Evolutionary conservation across 768 basidiomycete genomes (phyloP).

Genomic region (Auriscalpium microsporum): DNA sequence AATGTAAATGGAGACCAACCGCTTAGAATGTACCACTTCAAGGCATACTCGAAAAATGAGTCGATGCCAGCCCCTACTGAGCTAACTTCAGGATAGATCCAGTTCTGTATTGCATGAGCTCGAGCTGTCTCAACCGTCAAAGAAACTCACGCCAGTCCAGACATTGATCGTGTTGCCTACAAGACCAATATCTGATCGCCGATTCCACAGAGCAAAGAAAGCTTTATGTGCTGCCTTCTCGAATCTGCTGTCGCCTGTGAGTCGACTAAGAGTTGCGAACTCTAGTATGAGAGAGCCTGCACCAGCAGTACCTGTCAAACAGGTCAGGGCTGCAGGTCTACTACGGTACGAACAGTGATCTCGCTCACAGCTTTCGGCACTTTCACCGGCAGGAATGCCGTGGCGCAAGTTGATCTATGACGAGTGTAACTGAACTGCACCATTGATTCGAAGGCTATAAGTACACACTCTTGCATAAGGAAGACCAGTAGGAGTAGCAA

Average conservation of each 20-base stretch:
- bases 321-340: background rate
- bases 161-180: constrained; percentile 86
- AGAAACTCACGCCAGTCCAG: constrained; percentile 60
- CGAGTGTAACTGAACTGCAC: constrained; percentile 1
- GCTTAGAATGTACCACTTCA: constrained; percentile 88
- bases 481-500: constrained; percentile 83
- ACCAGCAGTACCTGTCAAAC: constrained; percentile 68
- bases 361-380: constrained; percentile 72
- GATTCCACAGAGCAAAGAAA: constrained; percentile 91
- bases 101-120: constrained; percentile 35
- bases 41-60: constrained; percentile 90
- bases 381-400: constrained; percentile 71
- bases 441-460: constrained; percentile 1
- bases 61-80: constrained; percentile 93
- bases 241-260: constrained; percentile 85
- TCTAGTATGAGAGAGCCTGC: constrained; percentile 91
- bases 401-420: constrained; percentile 72
- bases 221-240: constrained; percentile 87
- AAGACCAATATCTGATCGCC: constrained; percentile 73
- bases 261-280: constrained; percentile 84
- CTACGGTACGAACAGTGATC: background rate
- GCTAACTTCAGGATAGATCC: constrained; percentile 69
- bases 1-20: constrained; percentile 33
- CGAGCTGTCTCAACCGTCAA: background rate
- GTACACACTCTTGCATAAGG: constrained; percentile 76